Percentiles rank a stretch among this genome's conserved stretches.
phyloP scores from a whole-genome alignment of 2,329 filamentous ascomycete genomes.

The Xylaria sp. region DNA sequence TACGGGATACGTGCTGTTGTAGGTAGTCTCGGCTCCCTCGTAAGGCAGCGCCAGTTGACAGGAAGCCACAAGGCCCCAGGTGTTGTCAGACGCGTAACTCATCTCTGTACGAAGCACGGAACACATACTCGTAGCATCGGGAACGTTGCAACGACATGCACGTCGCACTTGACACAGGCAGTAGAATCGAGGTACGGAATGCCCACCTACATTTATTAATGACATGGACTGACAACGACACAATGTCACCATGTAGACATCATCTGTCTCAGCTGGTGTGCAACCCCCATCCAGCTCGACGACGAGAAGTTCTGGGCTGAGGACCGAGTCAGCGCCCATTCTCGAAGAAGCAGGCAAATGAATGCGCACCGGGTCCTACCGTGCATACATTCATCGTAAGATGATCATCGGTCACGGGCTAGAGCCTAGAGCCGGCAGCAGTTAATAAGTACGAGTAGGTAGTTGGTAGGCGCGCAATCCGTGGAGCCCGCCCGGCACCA shows the following conservation, averaged over 20 bases:
- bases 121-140: neutral
- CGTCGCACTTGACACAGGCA: conserved; percentile 3
- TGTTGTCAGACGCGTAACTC: conserved; percentile 5
- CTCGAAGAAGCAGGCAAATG: neutral
- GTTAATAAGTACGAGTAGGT: too few relatives aligned
- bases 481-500: neutral
- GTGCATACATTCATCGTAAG: neutral
- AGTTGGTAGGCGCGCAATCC: too few relatives aligned
- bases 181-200: neutral
- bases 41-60: conserved; percentile 9
- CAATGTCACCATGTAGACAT: conserved; percentile 12
- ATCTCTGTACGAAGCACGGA: too few relatives aligned
- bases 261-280: conserved; percentile 18
- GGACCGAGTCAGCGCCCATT: neutral
- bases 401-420: neutral
- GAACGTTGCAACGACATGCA: conserved; percentile 11
- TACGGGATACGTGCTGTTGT: too few relatives aligned
- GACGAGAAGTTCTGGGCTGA: neutral
- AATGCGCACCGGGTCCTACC: neutral
- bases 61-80: conserved; percentile 7
- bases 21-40: neutral
- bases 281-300: conserved; percentile 3
- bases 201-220: neutral
- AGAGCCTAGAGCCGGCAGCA: neutral
- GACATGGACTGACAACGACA: conserved; percentile 11